Percentiles rank a stretch among this genome's conserved stretches.
Conservation (phyloP, 1,284 basidiomycete species). For the Blastosporella zonata region DNA sequence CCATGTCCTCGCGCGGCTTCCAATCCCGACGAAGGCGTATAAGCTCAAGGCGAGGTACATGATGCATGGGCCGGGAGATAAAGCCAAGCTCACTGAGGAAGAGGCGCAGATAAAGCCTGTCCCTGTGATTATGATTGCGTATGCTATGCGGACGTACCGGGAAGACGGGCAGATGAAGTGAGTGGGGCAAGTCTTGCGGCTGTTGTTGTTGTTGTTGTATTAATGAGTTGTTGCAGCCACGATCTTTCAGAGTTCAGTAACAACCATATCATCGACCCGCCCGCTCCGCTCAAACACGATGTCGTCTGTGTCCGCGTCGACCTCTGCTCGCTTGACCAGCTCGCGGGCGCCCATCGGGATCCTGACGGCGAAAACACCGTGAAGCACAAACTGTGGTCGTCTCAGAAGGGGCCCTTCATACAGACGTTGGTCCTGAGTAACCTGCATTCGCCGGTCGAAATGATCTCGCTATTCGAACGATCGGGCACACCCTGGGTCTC, state of each 20-base stretch:
- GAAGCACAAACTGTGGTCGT: conserved; percentile 25
- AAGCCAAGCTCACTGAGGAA: not conserved
- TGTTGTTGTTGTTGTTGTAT: conserved; percentile 1
- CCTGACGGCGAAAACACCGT: conserved; percentile 41
- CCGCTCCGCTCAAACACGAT: conserved; percentile 49
- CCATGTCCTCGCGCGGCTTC: conserved; percentile 49
- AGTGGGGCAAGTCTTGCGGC: conserved; percentile 11
- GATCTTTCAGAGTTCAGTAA: conserved; percentile 47
- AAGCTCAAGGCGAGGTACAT: conserved; percentile 63
- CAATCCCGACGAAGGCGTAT: conserved; percentile 52
- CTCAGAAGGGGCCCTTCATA: conserved; percentile 37
- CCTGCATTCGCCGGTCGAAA: conserved; percentile 39
- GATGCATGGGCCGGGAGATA: conserved; percentile 38
- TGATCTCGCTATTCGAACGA: conserved; percentile 44
- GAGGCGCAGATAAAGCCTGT: conserved; percentile 8
- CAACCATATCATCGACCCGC: conserved; percentile 44
- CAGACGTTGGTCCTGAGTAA: conserved; percentile 37
- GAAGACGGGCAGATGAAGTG: conserved; percentile 29
- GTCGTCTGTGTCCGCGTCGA: conserved; percentile 45
- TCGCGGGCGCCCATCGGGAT: conserved; percentile 45
- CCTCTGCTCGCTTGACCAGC: conserved; percentile 46
- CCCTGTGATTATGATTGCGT: conserved; percentile 60
- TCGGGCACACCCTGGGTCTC: conserved; percentile 43
- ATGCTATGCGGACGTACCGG: conserved; percentile 28
- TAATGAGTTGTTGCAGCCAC: conserved; percentile 27